These are phyloP conservation scores for Petunia axillaris DNA, from an alignment of 257 asterid genomes.

Conservation along the genomic window DNA sequence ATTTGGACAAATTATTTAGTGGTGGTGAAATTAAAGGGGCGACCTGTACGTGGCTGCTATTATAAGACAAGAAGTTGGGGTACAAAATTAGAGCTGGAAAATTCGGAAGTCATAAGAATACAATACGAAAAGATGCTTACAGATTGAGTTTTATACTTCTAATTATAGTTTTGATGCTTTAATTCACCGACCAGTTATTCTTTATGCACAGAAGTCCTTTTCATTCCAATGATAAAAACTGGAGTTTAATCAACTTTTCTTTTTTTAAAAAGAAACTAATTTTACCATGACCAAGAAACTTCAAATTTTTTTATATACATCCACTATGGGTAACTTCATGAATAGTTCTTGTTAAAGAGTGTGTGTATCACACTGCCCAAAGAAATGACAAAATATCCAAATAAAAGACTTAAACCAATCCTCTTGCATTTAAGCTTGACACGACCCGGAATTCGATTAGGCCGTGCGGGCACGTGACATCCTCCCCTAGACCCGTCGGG, in stretches of 20 bases:
- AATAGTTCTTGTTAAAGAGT: too few species aligned
- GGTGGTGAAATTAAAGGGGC: not conserved
- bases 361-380: too few species aligned
- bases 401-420: too few species aligned
- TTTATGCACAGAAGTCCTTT: not conserved
- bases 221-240: not conserved
- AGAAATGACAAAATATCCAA: too few species aligned
- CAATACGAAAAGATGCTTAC: not conserved
- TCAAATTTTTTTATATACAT: too few species aligned
- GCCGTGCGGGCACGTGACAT: too few species aligned
- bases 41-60: conserved; percentile 8
- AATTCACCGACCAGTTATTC: conserved; percentile 1
- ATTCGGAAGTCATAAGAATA: not conserved
- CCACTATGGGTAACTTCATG: too few species aligned
- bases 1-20: not conserved
- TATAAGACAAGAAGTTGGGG: not conserved
- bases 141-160: not conserved
- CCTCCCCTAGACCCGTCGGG: too few species aligned
- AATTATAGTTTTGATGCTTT: not conserved
- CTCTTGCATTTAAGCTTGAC: too few species aligned
- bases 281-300: too few species aligned
- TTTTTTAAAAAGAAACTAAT: not conserved
- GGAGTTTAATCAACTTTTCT: not conserved
- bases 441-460: too few species aligned
- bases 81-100: not conserved